Base-by-base conservation (phyloP, 345 rosid genomes). In the Camelina sativa region DNA sequence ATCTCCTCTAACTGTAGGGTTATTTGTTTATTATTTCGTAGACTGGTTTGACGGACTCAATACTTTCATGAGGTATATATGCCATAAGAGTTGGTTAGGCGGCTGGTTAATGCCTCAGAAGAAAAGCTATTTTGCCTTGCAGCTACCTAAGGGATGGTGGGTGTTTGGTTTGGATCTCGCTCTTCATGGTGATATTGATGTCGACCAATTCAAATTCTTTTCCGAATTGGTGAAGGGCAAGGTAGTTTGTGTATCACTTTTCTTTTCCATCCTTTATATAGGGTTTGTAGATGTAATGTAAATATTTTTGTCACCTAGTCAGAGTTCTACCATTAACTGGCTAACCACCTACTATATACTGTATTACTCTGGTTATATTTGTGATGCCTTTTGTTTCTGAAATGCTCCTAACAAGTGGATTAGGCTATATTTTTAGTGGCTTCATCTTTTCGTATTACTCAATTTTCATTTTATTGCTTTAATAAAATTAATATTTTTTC, bases 91-190 rank as follows among this genome's bases (percentile, higher is more conserved):
- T 83, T 95, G 99, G 99, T 84, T 95, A 85, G 99, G 99, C 23
- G 99, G 99, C 73, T 92, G 99, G 99, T 77, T 95, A 65, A 95
- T 95, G 97, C 99, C 99, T 60, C 99, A 95, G 81, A 92, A 89
- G 86, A 92, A 89, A 86, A 95, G 99, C 84, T 95, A 95, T 74
- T 95, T 92, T 85, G 96, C 98, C 23, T 82, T 95, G 87, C 97
- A 90, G 80, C 91, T 95, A 43, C 99, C 99, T 6, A 80, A 87
- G 76, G 69, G 89, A 32, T 95, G 99, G 99, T 95, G 99, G 99
- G 84, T 95, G 65, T 95, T 95, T 82, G 99, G 99, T 81, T 90
- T 95, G 82, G 99, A 95, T 82, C 87, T 90, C 67, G 97, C 99
- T 50, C 97, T 95, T 72, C 99, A 95, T 77, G 87, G 91, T 70